A percentile compares a stretch with the other conserved stretches of the same genome.
Conservation (phyloP, 1,284 basidiomycete species). For the Heterobasidion parviporum region DNA sequence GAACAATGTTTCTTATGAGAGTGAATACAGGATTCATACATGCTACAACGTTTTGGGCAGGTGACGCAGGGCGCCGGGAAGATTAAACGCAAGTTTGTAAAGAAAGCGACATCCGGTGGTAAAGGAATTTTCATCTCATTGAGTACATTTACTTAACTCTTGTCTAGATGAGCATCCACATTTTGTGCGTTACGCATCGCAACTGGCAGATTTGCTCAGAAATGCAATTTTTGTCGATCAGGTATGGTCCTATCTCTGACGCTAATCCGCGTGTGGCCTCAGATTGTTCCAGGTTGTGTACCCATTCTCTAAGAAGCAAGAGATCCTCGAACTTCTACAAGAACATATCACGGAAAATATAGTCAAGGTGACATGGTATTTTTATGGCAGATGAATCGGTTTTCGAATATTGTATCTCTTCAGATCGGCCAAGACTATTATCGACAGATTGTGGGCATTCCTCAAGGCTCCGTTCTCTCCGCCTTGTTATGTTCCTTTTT, state of each 20-base stretch:
- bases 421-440: conserved; percentile 76
- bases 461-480: conserved; percentile 91
- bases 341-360: conserved; percentile 91
- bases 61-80: conserved; percentile 43
- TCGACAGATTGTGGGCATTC: conserved; percentile 86
- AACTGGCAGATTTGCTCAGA: conserved; percentile 58
- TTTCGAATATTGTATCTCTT: neutral
- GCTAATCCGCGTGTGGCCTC: neutral
- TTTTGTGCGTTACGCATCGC: conserved; percentile 61
- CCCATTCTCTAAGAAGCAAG: conserved; percentile 42
- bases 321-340: conserved; percentile 69
- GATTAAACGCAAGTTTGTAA: conserved; percentile 47
- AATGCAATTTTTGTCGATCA: conserved; percentile 84
- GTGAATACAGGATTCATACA: conserved; percentile 45
- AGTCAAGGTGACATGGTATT: conserved; percentile 44
- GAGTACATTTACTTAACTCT: neutral
- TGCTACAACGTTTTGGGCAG: conserved; percentile 59
- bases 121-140: neutral
- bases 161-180: conserved; percentile 59
- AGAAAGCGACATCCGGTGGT: conserved; percentile 66
- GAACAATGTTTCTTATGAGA: neutral
- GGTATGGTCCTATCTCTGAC: conserved; percentile 28
- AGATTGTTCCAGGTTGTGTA: conserved; percentile 45
- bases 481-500: conserved; percentile 88
- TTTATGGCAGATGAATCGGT: neutral